Base-by-base conservation (phyloP, 2,329 filamentous ascomycete genomes). In the Penicillium janthinellum region DNA sequence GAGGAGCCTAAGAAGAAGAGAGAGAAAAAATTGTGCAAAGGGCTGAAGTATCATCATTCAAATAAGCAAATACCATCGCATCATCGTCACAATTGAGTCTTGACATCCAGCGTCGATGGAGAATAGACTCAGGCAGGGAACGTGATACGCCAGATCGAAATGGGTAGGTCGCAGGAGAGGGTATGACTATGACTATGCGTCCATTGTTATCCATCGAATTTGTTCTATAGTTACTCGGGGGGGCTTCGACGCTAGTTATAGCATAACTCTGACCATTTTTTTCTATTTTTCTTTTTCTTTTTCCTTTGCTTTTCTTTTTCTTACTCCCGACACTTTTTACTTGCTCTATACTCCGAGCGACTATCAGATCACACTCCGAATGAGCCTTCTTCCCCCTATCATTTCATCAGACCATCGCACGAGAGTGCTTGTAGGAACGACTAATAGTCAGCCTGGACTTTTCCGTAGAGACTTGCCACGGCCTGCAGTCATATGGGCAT, bases 361-460 rank as follows among this genome's bases (percentile, higher is more conserved):
- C 47, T 49, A 49, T 49, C 47, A 49, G 47, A 49, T 49, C 47
- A 14, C 45, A 48, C 45, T 48, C 17, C 5, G 45, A 48, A 34
- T 47, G 44, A 31, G 28, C 14, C 12, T 31, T 47, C 12, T n/a
- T 45, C 42, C 44, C 44, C 44, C 44, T 47, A 47, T 47, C 44
- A 47, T 47, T 47, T 47, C 44, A 11, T 47, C 44, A 28, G 25
- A 31, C 44, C 44, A 31, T 47, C 25, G 25, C 44, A 47, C 44
- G 44, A 20, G 20, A 20, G 4, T 20, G 20, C 12, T 10, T 15
- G 14, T 4, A 14, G 22, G 12, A 45, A 22, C 15, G 12, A 14
- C 11, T 15, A 1, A 28, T 45, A 45, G 42, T 25, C 22, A 45
- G 12, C 5, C 11, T 22, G 5, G 39, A 8, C 39, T 17, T 17